phyloP scores from a whole-genome alignment of 352 stramenopile genomes.

The Globisporangium recalcitrans region DNA sequence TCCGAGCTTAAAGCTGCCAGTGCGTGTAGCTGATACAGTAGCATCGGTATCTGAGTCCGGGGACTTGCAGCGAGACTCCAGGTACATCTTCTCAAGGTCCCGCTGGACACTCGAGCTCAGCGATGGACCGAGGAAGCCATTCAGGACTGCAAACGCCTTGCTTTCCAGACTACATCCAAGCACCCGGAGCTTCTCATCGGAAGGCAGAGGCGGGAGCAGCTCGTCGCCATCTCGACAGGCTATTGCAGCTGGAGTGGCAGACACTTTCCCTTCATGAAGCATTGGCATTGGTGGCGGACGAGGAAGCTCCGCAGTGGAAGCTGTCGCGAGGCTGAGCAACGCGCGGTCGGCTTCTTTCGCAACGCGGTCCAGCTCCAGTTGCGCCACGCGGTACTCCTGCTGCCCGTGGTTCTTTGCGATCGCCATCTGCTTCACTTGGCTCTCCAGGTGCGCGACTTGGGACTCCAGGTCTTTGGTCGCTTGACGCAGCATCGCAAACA shows the following conservation, averaged over 20 bases:
- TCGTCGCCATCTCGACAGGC: constrained; percentile 15
- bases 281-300: neutral
- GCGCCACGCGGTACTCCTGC: constrained; percentile 22
- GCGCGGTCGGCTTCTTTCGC: constrained; percentile 33
- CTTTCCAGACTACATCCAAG: constrained; percentile 18
- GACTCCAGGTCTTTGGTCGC: constrained; percentile 21
- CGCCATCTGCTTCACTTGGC: constrained; percentile 21
- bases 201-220: constrained; percentile 23
- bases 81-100: constrained; percentile 25
- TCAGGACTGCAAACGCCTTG: constrained; percentile 24
- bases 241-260: neutral
- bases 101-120: constrained; percentile 16
- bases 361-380: constrained; percentile 23
- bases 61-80: constrained; percentile 7
- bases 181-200: constrained; percentile 8
- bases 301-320: neutral
- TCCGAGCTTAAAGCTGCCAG: constrained; percentile 22
- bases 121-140: constrained; percentile 25
- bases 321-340: constrained; percentile 26
- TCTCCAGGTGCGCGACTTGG: constrained; percentile 26
- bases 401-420: constrained; percentile 21
- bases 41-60: too few relatives aligned
- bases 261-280: neutral
- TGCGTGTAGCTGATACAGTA: too few relatives aligned
- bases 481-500: constrained; percentile 27